A percentile compares a stretch with the other conserved stretches of the same genome.
These are phyloP conservation scores for Hippophae rhamnoides DNA, from an alignment of 306 rosid species.

Conservation along the genomic window DNA sequence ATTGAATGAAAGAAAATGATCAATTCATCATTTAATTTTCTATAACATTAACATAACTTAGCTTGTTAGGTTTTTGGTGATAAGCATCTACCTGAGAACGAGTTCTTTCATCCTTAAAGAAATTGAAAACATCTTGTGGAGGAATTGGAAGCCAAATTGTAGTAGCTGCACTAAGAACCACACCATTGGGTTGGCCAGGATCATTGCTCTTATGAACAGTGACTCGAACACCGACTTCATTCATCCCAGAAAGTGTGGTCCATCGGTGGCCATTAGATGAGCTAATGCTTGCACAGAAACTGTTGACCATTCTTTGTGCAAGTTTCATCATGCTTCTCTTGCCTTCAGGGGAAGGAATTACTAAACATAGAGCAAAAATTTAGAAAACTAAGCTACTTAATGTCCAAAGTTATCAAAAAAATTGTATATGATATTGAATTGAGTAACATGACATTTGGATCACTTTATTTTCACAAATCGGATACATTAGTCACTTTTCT, in stretches of 20 bases:
- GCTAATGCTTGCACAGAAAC: slow-evolving; percentile 73
- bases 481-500: no score
- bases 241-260: slow-evolving; percentile 69
- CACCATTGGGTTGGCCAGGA: slow-evolving; percentile 82
- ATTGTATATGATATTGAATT: neutral
- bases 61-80: neutral
- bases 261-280: slow-evolving; percentile 68
- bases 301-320: slow-evolving; percentile 85
- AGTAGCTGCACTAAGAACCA: slow-evolving; percentile 83
- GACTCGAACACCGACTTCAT: slow-evolving; percentile 75
- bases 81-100: slow-evolving; percentile 59
- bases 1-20: neutral
- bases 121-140: slow-evolving; percentile 75
- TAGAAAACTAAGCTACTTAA: neutral
- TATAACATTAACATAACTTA: neutral
- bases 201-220: slow-evolving; percentile 68
- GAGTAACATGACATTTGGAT: no score
- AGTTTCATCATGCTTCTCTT: slow-evolving; percentile 94
- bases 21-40: neutral
- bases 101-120: slow-evolving; percentile 86
- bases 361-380: slow-evolving; percentile 22
- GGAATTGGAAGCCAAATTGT: slow-evolving; percentile 85
- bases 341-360: slow-evolving; percentile 76
- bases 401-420: no score
- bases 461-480: no score